phyloP scores from a whole-genome alignment of 2,329 filamentous ascomycete genomes.

The Byssoonygena ceratinophila region DNA sequence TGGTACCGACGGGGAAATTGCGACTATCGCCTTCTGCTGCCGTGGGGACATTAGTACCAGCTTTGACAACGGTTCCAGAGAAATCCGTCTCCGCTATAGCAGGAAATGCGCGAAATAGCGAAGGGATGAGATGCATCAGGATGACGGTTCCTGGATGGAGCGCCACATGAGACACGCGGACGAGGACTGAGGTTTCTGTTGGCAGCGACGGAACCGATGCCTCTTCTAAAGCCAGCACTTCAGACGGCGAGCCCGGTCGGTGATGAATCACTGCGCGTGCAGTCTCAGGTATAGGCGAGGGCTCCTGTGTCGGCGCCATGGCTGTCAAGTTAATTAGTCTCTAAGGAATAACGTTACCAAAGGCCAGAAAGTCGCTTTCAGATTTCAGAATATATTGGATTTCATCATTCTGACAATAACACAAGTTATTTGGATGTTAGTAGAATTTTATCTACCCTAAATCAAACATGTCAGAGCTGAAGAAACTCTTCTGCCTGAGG shows the following conservation, averaged over 20 bases:
- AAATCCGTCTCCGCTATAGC: conserved; percentile 15
- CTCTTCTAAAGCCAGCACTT: conserved; percentile 9
- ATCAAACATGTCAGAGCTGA: not conserved
- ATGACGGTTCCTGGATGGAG: conserved; percentile 13
- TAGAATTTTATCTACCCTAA: too few species aligned
- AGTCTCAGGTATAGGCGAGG: conserved; percentile 1
- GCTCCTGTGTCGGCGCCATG: not conserved
- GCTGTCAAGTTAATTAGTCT: not conserved
- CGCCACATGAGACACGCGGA: conserved; percentile 15
- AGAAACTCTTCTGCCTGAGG: not conserved
- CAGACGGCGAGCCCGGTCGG: conserved; percentile 4
- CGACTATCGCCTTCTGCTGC: not conserved
- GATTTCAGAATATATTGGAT: too few species aligned
- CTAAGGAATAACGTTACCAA: not conserved
- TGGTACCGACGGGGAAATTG: conserved; percentile 8
- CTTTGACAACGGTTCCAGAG: conserved; percentile 12
- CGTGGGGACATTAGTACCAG: conserved; percentile 6
- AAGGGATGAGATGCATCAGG: conserved; percentile 13
- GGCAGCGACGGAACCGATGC: conserved; percentile 6
- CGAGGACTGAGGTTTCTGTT: conserved; percentile 14
- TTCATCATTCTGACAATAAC: not conserved
- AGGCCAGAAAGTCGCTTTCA: not conserved
- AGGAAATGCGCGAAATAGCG: conserved; percentile 11
- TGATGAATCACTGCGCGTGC: conserved; percentile 10
- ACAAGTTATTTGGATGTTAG: too few species aligned